phyloP scores from a whole-genome alignment of 345 rosid species.

The Dipteronia dyeriana region DNA sequence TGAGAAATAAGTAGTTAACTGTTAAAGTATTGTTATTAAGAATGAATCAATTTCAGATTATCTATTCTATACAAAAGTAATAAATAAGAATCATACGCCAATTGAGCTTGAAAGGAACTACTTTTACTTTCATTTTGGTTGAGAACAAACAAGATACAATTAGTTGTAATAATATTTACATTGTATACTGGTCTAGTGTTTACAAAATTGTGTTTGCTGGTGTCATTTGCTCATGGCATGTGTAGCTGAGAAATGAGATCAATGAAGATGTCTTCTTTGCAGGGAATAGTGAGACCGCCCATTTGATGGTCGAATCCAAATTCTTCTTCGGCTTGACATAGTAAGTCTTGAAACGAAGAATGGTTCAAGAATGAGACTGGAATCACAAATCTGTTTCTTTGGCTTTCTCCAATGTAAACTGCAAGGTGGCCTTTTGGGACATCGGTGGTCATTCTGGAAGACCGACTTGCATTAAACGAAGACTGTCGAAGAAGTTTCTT shows the following conservation, averaged over 20 bases:
- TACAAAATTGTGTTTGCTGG: background rate
- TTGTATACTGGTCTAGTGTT: background rate
- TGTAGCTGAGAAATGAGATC: slow-evolving; percentile 32
- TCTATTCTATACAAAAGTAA: background rate
- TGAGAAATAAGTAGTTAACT: background rate
- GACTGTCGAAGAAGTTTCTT: slow-evolving; percentile 13
- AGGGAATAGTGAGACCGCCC: slow-evolving; percentile 44
- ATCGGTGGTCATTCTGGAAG: background rate
- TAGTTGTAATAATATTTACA: background rate
- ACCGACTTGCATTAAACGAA: background rate
- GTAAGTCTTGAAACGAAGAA: slow-evolving; percentile 41
- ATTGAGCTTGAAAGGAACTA: background rate
- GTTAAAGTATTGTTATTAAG: background rate
- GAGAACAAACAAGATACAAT: background rate
- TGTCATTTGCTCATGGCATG: slow-evolving; percentile 1
- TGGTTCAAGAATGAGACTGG: slow-evolving; percentile 39
- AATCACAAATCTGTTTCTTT: slow-evolving; percentile 29
- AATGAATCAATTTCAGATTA: background rate
- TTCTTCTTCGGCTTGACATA: slow-evolving; percentile 36
- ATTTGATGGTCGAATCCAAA: slow-evolving; percentile 41
- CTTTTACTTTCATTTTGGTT: background rate
- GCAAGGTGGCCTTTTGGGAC: slow-evolving; percentile 29
- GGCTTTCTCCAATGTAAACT: slow-evolving; percentile 25
- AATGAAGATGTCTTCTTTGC: slow-evolving; percentile 34
- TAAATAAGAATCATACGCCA: background rate